Evolutionary conservation across 495 filamentous ascomycete species (phyloP).

Genomic region (Thermothielavioides terrestris): DNA sequence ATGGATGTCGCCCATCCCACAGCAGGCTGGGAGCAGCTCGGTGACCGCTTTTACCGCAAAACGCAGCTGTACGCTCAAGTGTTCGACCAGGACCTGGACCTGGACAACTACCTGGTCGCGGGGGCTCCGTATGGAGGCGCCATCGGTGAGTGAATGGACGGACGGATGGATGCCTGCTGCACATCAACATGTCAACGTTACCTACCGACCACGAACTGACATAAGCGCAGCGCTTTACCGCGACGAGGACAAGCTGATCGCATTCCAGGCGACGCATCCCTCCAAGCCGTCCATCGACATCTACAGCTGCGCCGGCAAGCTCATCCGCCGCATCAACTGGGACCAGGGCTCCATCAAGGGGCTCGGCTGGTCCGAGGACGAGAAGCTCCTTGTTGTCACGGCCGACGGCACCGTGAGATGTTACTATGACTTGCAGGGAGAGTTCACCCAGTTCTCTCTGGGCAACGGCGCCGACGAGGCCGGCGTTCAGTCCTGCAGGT

Average conservation of each 20-base stretch:
- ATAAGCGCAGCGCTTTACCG: conserved; percentile 66
- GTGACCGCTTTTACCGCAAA: conserved; percentile 89
- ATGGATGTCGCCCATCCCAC: conserved; percentile 58
- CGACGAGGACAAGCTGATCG: conserved; percentile 74
- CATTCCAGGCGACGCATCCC: conserved; percentile 60
- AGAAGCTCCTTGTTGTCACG: conserved; percentile 81
- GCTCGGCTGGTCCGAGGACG: conserved; percentile 94
- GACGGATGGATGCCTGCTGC: not conserved
- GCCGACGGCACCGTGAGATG: conserved; percentile 85
- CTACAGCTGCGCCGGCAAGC: conserved; percentile 84
- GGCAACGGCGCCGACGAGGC: conserved; percentile 83
- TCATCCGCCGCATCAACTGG: conserved; percentile 64
- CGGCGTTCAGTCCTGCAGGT: conserved; percentile 73
- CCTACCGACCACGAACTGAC: not conserved
- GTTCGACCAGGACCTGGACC: conserved; percentile 84
- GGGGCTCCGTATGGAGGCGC: conserved; percentile 95
- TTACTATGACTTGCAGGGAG: conserved; percentile 84
- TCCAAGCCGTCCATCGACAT: conserved; percentile 84
- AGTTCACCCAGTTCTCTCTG: conserved; percentile 93
- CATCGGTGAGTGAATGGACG: conserved; percentile 52
- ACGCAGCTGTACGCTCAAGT: conserved; percentile 83
- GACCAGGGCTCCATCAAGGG: conserved; percentile 85
- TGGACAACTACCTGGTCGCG: conserved; percentile 87
- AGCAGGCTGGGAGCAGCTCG: conserved; percentile 86
- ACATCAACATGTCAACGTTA: conserved; percentile 1